Conservation (phyloP, 495 filamentous ascomycete species). For the Xylaria telfairii region DNA sequence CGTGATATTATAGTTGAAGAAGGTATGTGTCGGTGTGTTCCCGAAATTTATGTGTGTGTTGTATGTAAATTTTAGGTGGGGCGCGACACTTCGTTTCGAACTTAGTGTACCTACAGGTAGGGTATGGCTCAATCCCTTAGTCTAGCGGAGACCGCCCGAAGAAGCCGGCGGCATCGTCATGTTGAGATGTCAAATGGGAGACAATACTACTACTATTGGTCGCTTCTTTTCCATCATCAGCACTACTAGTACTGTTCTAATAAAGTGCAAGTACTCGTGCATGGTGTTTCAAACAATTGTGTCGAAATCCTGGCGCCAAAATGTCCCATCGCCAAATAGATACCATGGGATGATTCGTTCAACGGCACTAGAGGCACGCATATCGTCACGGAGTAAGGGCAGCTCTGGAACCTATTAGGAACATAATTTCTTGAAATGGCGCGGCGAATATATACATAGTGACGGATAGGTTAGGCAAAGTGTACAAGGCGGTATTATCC, state of each 20-base stretch:
- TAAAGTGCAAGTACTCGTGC: background rate
- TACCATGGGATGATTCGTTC: background rate
- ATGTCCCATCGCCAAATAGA: background rate
- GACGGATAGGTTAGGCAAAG: slow-evolving; percentile 18
- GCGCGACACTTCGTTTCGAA: no score
- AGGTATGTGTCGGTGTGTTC: no score
- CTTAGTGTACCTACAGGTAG: no score
- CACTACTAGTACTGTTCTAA: background rate
- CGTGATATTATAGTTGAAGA: no score
- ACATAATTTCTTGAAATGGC: slow-evolving; percentile 8
- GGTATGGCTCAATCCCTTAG: background rate
- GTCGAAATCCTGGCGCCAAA: background rate
- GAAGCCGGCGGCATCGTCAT: background rate
- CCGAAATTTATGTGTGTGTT: no score
- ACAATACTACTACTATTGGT: background rate
- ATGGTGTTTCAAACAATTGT: background rate
- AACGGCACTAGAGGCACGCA: background rate
- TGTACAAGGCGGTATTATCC: slow-evolving; percentile 28
- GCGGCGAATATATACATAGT: slow-evolving; percentile 25
- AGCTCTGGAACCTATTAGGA: background rate
- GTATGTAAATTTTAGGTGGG: no score
- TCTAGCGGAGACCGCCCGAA: slow-evolving; percentile 8
- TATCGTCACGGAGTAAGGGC: background rate
- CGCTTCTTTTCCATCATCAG: background rate
- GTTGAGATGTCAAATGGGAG: background rate